Base-by-base conservation (phyloP, 2,329 filamentous ascomycete genomes). In the Alternaria tenuissima region DNA sequence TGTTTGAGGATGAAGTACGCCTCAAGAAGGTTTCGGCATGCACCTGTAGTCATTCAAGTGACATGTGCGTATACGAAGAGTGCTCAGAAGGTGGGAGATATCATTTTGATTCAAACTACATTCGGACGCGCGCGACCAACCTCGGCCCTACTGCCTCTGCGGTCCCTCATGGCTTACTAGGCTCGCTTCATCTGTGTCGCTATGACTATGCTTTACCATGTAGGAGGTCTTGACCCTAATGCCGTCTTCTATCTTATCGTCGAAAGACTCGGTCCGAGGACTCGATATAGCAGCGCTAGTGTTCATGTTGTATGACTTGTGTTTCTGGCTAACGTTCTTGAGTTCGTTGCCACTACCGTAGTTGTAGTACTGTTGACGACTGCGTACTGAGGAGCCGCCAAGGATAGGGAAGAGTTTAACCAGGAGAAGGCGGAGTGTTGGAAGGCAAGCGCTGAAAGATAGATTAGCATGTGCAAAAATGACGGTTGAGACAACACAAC, bases 371-470 rank as follows among this genome's bases (percentile, higher is more conserved):
- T 70, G 59, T 34, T 65, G 56, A 12, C 62, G 61, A 14, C 67
- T 68, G 38, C 67, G 67, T 30, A 56, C 61, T 3, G 77, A 78
- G 32, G 76, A 76, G 8, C 79, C 79, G 42, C 78, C 71, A 1
- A 78, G 41, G 26, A 69, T 61, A 18, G 80, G 79, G 42, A 76
- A 78, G 22, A 79, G 53, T 34, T 72, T 75, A 32, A 77, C 73
- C 7, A 81, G 68, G 7, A 81, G 62, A 5, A 78, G 70, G 18
- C 78, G 76, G 14, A 81, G 61, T 22, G 74, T 74, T 1, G 81
- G 80, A 63, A 82, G 77, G 64, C 80, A 81, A 11, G 79, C 79
- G 55, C 80, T 69, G 34, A 12, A 18, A 3, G 14, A 24, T 16
- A 20, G 8, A 5, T 57, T 44, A 57, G 18, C 34, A 7, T 9